Evolutionary conservation across 2,329 filamentous ascomycete species (phyloP), one percentile per base, ranked within the genome.

Genomic region (Fusarium pseudograminearum): DNA sequence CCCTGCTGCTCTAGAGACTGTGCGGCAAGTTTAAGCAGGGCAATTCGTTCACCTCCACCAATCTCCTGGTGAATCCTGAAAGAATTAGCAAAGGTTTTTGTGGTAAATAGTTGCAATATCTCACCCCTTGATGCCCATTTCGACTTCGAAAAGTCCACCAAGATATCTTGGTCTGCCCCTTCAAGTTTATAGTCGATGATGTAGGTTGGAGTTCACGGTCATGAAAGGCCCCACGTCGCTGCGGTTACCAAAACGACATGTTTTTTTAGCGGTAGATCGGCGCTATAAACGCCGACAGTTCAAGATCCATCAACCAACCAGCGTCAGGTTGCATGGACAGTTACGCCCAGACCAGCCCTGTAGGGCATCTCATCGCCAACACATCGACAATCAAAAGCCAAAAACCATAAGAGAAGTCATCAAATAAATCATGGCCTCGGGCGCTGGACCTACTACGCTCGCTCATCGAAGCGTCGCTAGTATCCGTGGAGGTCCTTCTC

Each of bases 51-150:
- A 57, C 94, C 93, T 11, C 90, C 83, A 41, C 94, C 94, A 72
- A 99, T 92, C 79, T 97, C 93, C 76, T 91, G 91, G 81, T 97
- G 96, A 56, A 99, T 93, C 18, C 95, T 97, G 59, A 24, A 24
- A 50, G 38, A 8, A 56, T 74, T 42, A 73, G 59, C 1, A 18
- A 22, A 1, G 10, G 2, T 20, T 4, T 7, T 16, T n/a, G 1
- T 9, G 7, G 16, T 11, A 5, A 5, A 12, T 2, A 20, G 7
- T 12, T 1, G 4, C 2, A 16, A 3, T 8, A 16, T 15, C 24
- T 77, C 78, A 89, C 87, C 88, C 88, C 82, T 88, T 89, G 77
- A 91, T 90, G n/a, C 89, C 88, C 89, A 91, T 90, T 56, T 67
- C 56, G 58, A 68, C 57, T 52, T 45, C 55, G 51, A 55, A 46